Evolutionary conservation across 2,329 filamentous ascomycete genomes (phyloP).

Genomic region (Aspergillus quadrilineatus): DNA sequence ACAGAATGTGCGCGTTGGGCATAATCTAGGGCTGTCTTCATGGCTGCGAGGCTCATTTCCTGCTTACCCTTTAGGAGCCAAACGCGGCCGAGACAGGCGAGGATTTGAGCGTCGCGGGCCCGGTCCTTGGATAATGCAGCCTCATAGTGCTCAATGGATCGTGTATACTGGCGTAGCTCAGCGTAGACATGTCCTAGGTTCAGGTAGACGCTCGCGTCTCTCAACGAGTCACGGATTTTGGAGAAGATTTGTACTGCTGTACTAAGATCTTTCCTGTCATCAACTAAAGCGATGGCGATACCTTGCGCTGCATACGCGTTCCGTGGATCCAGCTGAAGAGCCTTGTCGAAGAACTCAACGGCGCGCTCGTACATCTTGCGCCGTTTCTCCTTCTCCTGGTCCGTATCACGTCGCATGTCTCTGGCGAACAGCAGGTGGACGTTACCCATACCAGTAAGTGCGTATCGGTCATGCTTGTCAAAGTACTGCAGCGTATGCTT

Average conservation of each 20-base stretch:
- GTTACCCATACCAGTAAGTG: constrained; percentile 95
- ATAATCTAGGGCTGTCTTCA: constrained; percentile 65
- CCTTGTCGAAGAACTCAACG: constrained; percentile 98
- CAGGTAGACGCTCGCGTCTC: constrained; percentile 82
- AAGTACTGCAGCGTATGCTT: constrained; percentile 92
- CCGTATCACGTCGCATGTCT: constrained; percentile 90
- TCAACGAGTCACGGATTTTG: constrained; percentile 85
- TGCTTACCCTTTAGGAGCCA: constrained; percentile 79
- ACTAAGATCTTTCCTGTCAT: constrained; percentile 88
- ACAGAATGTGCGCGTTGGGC: constrained; percentile 68
- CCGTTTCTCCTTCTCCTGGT: constrained; percentile 86
- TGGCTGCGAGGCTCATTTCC: constrained; percentile 61
- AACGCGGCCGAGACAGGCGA: constrained; percentile 82
- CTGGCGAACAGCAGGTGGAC: constrained; percentile 82
- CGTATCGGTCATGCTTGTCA: constrained; percentile 98
- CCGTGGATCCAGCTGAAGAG: constrained; percentile 86
- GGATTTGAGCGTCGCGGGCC: constrained; percentile 72
- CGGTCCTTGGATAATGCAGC: constrained; percentile 75
- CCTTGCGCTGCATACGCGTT: constrained; percentile 97
- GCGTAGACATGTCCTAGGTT: constrained; percentile 93
- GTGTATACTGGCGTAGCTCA: constrained; percentile 83
- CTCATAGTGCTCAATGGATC: constrained; percentile 94
- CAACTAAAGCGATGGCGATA: constrained; percentile 87
- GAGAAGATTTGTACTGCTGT: constrained; percentile 82
- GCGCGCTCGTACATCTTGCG: constrained; percentile 84